These are phyloP conservation scores for Wickerhamiella pararugosa DNA, from an alignment of 1,139 yeast genomes.

Conservation along the genomic window DNA sequence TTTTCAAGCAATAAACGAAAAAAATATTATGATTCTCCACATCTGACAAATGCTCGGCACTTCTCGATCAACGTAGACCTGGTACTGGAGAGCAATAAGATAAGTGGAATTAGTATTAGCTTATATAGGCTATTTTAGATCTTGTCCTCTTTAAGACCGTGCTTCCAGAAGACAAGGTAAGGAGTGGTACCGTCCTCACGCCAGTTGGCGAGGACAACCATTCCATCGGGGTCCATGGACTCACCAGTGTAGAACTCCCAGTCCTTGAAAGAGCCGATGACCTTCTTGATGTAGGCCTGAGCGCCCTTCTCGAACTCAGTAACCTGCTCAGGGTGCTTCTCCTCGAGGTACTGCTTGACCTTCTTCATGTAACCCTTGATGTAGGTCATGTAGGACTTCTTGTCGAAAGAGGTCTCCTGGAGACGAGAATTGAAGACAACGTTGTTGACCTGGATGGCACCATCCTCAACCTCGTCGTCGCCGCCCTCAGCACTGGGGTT, in stretches of 20 bases:
- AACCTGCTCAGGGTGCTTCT: slow-evolving; percentile 73
- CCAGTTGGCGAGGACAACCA: slow-evolving; percentile 96
- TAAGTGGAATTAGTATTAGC: not conserved
- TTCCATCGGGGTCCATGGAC: slow-evolving; percentile 99
- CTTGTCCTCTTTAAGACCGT: slow-evolving; percentile 82
- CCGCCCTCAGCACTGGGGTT: slow-evolving; percentile 98
- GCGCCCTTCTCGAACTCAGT: slow-evolving; percentile 95
- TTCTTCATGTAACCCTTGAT: slow-evolving; percentile 98
- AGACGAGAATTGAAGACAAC: slow-evolving; percentile 97
- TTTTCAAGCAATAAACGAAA: not conserved
- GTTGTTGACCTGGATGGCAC: slow-evolving; percentile 85
- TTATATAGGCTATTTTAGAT: slow-evolving; percentile 40
- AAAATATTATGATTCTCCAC: not conserved
- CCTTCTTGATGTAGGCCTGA: slow-evolving; percentile 86
- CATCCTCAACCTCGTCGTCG: slow-evolving; percentile 65
- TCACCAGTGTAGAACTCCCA: slow-evolving; percentile 99
- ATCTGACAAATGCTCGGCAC: not conserved
- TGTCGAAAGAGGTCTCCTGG: slow-evolving; percentile 89
- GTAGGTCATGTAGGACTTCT: slow-evolving; percentile 90
- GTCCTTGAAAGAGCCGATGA: slow-evolving; percentile 87
- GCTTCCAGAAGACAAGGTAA: slow-evolving; percentile 96
- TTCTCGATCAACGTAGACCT: no score
- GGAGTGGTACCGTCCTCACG: slow-evolving; percentile 99
- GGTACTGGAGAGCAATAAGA: no score
- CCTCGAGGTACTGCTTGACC: slow-evolving; percentile 79